These are phyloP conservation scores for Boechera stricta DNA, from an alignment of 345 rosid species.

Conservation along the genomic window DNA sequence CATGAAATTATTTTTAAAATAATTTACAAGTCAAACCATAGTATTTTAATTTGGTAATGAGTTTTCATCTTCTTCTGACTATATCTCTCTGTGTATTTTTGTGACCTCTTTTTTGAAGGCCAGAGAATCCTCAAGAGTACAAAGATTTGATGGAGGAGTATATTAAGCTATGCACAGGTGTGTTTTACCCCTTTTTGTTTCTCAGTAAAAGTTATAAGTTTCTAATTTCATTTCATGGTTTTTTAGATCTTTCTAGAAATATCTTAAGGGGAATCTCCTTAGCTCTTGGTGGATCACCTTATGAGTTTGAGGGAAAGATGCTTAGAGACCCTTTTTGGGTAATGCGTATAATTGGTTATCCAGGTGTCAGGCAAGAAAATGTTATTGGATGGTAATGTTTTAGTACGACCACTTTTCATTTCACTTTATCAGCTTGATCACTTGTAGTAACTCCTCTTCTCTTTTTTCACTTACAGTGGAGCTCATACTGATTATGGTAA, in stretches of 20 bases:
- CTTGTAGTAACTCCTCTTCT: not conserved
- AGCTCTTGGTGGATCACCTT: slow-evolving; percentile 68
- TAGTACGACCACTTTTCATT: not conserved
- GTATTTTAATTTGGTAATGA: too few species aligned
- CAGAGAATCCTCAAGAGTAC: slow-evolving; percentile 58
- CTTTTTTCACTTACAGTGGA: slow-evolving; percentile 49
- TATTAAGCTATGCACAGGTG: slow-evolving; percentile 68
- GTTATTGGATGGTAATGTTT: slow-evolving; percentile 71
- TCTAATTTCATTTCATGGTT: slow-evolving; percentile 9
- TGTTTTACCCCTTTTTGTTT: slow-evolving; percentile 5
- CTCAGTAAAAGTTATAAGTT: not conserved
- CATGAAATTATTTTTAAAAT: too few species aligned
- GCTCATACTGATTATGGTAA: slow-evolving; percentile 89
- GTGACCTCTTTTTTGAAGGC: slow-evolving; percentile 54
- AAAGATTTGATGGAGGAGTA: slow-evolving; percentile 68
- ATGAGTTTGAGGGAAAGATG: slow-evolving; percentile 74
- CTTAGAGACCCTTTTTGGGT: slow-evolving; percentile 88
- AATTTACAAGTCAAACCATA: too few species aligned
- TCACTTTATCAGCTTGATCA: not conserved
- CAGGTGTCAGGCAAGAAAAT: slow-evolving; percentile 54
- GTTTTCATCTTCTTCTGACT: not conserved
- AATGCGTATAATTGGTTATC: slow-evolving; percentile 75
- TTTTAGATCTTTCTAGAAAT: slow-evolving; percentile 70
- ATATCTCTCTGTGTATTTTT: slow-evolving; percentile 6
- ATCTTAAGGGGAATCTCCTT: slow-evolving; percentile 74